A percentile compares a stretch with the other conserved stretches of the same genome.
These are phyloP conservation scores for Gautieria morchelliformis DNA, from an alignment of 768 basidiomycete species.

Conservation along the genomic window DNA sequence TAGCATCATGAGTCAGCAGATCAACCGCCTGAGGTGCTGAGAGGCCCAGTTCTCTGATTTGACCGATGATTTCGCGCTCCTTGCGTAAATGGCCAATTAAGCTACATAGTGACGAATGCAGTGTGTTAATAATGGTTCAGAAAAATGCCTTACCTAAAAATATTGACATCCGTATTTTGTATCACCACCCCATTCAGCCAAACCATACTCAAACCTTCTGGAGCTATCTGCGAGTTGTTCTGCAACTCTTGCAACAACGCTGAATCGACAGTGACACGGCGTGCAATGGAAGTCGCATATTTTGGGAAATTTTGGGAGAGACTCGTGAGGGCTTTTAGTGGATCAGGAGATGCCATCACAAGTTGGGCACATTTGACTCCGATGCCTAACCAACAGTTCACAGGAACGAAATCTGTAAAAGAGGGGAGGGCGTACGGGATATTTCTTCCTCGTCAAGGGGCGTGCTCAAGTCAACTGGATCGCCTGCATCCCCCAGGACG, in stretches of 20 bases:
- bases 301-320: constrained; percentile 86
- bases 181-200: constrained; percentile 78
- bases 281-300: constrained; percentile 66
- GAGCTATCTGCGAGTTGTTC: constrained; percentile 43
- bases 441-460: constrained; percentile 48
- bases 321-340: constrained; percentile 47
- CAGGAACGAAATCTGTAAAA: not conserved
- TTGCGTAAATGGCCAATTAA: constrained; percentile 63
- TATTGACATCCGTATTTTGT: constrained; percentile 53
- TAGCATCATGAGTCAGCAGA: constrained; percentile 54
- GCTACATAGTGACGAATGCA: constrained; percentile 21
- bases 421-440: constrained; percentile 29
- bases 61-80: constrained; percentile 54
- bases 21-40: constrained; percentile 57
- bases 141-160: constrained; percentile 41
- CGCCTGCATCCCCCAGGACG: constrained; percentile 10
- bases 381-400: constrained; percentile 36
- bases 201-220: constrained; percentile 44
- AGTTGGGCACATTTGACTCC: constrained; percentile 70
- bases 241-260: constrained; percentile 46
- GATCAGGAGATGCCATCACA: constrained; percentile 48
- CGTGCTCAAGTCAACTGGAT: constrained; percentile 19
- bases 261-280: constrained; percentile 49
- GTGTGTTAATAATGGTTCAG: not conserved
- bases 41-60: constrained; percentile 55